These are phyloP conservation scores for Ochetophila trinervis DNA, from an alignment of 306 rosid species.

Conservation along the genomic window DNA sequence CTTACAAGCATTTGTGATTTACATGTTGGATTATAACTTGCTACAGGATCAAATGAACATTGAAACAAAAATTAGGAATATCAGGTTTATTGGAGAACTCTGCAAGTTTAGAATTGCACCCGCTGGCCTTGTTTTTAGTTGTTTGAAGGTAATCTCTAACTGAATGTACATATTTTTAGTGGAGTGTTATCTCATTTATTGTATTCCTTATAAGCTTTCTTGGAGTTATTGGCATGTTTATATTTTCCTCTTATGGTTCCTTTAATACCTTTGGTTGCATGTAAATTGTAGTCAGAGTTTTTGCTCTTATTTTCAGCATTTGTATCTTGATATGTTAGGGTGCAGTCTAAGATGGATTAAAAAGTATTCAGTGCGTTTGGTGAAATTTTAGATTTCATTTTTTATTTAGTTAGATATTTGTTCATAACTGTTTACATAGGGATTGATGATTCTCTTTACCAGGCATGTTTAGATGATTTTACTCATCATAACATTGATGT, in stretches of 20 bases:
- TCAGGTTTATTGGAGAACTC: slow-evolving; percentile 96
- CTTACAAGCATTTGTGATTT: background rate
- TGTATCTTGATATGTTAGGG: background rate
- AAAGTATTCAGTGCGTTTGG: background rate
- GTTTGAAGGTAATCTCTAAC: slow-evolving; percentile 77
- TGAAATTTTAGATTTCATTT: slow-evolving; percentile 2
- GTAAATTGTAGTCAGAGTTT: slow-evolving; percentile 7
- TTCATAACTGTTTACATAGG: background rate
- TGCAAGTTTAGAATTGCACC: slow-evolving; percentile 94
- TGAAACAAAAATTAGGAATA: slow-evolving; percentile 94
- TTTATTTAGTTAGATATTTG: slow-evolving; percentile 3
- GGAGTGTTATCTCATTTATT: background rate
- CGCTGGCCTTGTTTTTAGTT: slow-evolving; percentile 83
- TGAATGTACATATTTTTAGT: background rate
- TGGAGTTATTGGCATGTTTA: background rate
- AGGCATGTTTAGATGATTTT: slow-evolving; percentile 99
- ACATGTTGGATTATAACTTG: slow-evolving; percentile 24
- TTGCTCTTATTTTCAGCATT: background rate
- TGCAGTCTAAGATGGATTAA: slow-evolving; percentile 1
- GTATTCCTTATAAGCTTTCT: background rate
- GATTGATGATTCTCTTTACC: slow-evolving; percentile 21
- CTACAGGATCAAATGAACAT: slow-evolving; percentile 99
- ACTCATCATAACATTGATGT: slow-evolving; percentile 98
- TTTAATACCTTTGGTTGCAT: slow-evolving; percentile 1
- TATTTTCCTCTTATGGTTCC: background rate